These are phyloP conservation scores for Candida schatavii DNA, from an alignment of 805 yeast genomes.

Conservation along the genomic window DNA sequence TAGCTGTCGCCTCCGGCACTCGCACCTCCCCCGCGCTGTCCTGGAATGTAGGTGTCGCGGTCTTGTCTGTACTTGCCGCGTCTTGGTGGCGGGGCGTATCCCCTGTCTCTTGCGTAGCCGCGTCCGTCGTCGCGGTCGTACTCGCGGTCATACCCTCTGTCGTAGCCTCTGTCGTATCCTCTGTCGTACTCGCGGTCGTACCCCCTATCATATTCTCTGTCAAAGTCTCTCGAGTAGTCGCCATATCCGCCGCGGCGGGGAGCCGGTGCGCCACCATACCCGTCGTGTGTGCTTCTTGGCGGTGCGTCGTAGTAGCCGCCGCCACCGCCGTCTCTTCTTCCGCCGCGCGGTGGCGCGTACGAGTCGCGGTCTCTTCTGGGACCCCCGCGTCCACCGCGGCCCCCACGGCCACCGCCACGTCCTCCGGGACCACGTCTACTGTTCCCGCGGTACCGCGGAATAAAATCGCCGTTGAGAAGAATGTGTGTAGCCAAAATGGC, in stretches of 20 bases:
- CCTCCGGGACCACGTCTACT: slow-evolving; percentile 10
- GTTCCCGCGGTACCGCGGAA: slow-evolving; percentile 13
- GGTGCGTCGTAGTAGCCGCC: slow-evolving; percentile 12
- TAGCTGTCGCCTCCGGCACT: slow-evolving; percentile 1
- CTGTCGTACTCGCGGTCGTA: neutral
- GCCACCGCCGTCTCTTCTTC: neutral
- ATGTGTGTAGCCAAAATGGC: slow-evolving; percentile 19
- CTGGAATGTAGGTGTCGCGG: slow-evolving; percentile 9
- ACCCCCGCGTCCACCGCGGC: neutral
- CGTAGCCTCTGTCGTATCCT: neutral
- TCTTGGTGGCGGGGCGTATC: neutral
- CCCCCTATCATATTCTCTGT: neutral
- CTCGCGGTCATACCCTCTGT: neutral
- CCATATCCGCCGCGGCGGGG: slow-evolving; percentile 7
- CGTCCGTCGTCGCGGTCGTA: neutral
- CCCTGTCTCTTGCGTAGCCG: neutral
- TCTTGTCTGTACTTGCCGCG: slow-evolving; percentile 2
- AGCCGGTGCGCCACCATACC: slow-evolving; percentile 1
- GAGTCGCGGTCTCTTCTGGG: neutral
- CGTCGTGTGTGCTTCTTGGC: neutral
- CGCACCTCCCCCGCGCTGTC: neutral
- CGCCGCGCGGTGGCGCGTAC: slow-evolving; percentile 1
- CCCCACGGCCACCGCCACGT: slow-evolving; percentile 8
- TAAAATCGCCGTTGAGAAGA: slow-evolving; percentile 16
- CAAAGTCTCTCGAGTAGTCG: slow-evolving; percentile 4